Base-by-base conservation (phyloP, 2,329 filamentous ascomycete genomes). In the Trichoderma polysporum region DNA sequence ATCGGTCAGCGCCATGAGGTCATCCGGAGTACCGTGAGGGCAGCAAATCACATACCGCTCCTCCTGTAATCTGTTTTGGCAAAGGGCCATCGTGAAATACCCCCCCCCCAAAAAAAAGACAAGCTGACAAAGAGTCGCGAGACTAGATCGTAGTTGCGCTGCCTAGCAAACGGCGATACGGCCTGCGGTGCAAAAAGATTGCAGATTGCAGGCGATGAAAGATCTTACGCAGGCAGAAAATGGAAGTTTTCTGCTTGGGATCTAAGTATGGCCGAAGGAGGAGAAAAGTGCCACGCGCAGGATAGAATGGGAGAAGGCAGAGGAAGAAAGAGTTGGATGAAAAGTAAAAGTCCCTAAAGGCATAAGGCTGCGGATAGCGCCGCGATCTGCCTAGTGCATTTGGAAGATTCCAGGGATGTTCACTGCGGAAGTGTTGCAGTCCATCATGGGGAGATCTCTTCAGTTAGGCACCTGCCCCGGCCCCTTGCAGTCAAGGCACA, bases 51-150 rank as follows among this genome's bases (percentile, higher is more conserved):
- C 86, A 71, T 85, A 94, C 92, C 93, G 85, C 83, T 97, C 93
- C 80, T 97, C 93, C 71, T 93, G 90, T 45, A 97, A 85, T 69
- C 94, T 87, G 76, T 96, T 96, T 76, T 91, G 88, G 77, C 93
- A 97, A 61, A 98, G 86, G 73, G 93, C 91, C 93, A 97, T 97
- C 19, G 33, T 58, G 53, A 13, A 31, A 25, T 33, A 29, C n/a
- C 15, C 19, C 35, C 25, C n/a, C n/a, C n/a, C n/a, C n/a, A n/a
- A 53, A 9, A 47, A 15, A 35, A 15, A 50, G 31, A 4, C 41
- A 22, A 33, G 41, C 39, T 31, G 45, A 27, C 19, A 56, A 49
- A 33, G 27, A 22, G 35, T 33, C 37, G 53, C 60, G 31, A 64
- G 57, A 47, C 19, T 31, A 31, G 8, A 15, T 25, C 22, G 61